Evolutionary conservation across 2,329 filamentous ascomycete species (phyloP).

Genomic region (Niveomyces coronatus): DNA sequence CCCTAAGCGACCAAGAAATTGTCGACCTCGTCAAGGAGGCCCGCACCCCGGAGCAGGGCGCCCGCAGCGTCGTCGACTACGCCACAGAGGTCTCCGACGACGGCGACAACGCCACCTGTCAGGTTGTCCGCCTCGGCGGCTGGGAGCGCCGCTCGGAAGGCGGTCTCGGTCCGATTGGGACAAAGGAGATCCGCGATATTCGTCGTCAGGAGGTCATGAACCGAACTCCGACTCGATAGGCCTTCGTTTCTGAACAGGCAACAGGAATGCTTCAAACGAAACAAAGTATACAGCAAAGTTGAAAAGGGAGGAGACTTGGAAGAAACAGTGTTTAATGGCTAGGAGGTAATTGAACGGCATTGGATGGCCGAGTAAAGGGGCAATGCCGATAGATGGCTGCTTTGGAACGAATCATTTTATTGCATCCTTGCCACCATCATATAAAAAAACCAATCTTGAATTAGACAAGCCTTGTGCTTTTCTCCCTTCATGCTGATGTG

Average conservation of each 20-base stretch:
- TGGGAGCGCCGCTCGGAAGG: conserved; percentile 72
- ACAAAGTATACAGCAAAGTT: too few relatives aligned
- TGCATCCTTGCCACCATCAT: background rate
- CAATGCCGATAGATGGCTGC: background rate
- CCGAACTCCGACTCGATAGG: conserved; percentile 46
- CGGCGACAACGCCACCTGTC: conserved; percentile 60
- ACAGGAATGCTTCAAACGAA: too few relatives aligned
- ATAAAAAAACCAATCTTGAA: background rate
- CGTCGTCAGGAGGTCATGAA: conserved; percentile 71
- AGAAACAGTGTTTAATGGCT: too few relatives aligned
- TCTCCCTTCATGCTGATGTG: background rate
- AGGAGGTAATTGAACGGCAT: too few relatives aligned
- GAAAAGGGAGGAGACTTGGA: too few relatives aligned
- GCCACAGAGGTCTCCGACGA: conserved; percentile 69
- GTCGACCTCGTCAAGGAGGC: conserved; percentile 94
- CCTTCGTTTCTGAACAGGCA: too few relatives aligned
- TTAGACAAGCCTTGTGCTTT: background rate
- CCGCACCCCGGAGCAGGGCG: conserved; percentile 77
- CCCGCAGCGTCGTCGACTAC: conserved; percentile 69
- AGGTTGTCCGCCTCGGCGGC: conserved; percentile 56
- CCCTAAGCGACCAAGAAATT: conserved; percentile 84
- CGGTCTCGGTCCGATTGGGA: conserved; percentile 78
- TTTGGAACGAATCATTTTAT: background rate
- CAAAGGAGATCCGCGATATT: conserved; percentile 83
- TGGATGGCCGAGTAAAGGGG: too few relatives aligned